These are phyloP conservation scores for Delitschia confertaspora DNA, from an alignment of 495 filamentous ascomycete genomes.

Conservation along the genomic window DNA sequence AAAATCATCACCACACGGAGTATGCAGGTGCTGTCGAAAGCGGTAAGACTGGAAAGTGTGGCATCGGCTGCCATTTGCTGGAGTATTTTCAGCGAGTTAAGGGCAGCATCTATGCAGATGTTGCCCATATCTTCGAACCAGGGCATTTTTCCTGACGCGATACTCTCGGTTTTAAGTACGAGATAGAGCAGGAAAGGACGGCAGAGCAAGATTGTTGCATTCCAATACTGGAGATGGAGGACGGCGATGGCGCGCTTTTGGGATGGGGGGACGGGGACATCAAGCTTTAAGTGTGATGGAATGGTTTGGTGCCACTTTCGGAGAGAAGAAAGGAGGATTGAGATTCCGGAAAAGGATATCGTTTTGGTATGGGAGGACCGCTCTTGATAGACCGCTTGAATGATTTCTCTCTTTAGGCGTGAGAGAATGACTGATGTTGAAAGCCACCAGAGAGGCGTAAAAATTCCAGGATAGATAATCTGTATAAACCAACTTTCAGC, in stretches of 20 bases:
- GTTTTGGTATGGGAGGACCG: constrained; percentile 8
- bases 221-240: constrained; percentile 33
- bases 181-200: constrained; percentile 32
- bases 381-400: constrained; percentile 28
- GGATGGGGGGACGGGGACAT: constrained; percentile 27
- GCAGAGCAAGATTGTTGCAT: constrained; percentile 26
- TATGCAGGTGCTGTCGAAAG: constrained; percentile 28
- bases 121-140: constrained; percentile 29
- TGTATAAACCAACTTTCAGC: background rate
- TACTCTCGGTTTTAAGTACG: constrained; percentile 17
- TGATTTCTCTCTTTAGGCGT: constrained; percentile 28
- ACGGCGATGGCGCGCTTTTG: constrained; percentile 30
- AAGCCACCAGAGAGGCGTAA: constrained; percentile 28
- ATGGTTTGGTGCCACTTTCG: constrained; percentile 29
- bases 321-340: constrained; percentile 23
- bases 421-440: constrained; percentile 25
- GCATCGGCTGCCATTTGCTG: constrained; percentile 26
- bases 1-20: constrained; percentile 30
- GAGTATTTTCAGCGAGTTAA: constrained; percentile 25
- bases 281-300: constrained; percentile 30
- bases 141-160: constrained; percentile 22
- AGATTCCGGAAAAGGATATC: constrained; percentile 27
- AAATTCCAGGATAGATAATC: constrained; percentile 29
- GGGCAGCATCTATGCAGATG: constrained; percentile 31
- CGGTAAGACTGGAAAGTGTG: constrained; percentile 26